Base-by-base conservation (phyloP, 2,329 filamentous ascomycete species). In the Fonsecaea nubica region DNA sequence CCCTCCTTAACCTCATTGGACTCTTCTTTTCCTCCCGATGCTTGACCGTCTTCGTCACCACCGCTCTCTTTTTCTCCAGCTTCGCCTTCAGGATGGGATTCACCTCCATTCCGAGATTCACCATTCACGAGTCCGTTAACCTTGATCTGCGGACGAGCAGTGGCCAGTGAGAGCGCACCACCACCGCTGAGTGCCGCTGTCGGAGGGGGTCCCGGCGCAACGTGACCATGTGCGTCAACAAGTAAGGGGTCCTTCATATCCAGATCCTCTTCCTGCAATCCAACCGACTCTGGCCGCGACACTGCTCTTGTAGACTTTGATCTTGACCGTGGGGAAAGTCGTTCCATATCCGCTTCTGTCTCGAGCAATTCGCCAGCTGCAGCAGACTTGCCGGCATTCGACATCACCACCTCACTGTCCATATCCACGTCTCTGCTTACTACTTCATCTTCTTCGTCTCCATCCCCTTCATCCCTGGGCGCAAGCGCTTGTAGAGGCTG, bases 401-500 rank as follows among this genome's bases (percentile, higher is more conserved):
- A 61, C 21, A 57, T 30, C 10, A 50, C 62, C 33, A 48, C 69
- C 58, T 69, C 72, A 60, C 53, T 62, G 18, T 74, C 73, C 8
- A 63, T 18, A 18, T 69, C 66, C 18, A 63, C 42, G 15, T 75
- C 75, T 42, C 77, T 76, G 25, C 36, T 21, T 13, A 67, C 73
- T n/a, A 76, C 75, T 56, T 77, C 71, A 33, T 66, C 77, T 10
- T 76, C 74, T 58, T 77, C 69, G 15, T 66, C 77, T 45, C 90
- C 88, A 25, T 92, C 93, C 68, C 96, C 93, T 42, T 59, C 58
- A 18, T 61, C 58, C 40, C 94, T 88, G 4, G 90, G 92, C 12
- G 94, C 94, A 62, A 98, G 92, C 1, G 94, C 91, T 70, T 92
- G 93, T 63, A 98, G 82, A 5, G 92, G 92, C 5, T 89, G 91